These are phyloP conservation scores for Mycena pura DNA, from an alignment of 768 basidiomycete genomes.

Conservation along the genomic window DNA sequence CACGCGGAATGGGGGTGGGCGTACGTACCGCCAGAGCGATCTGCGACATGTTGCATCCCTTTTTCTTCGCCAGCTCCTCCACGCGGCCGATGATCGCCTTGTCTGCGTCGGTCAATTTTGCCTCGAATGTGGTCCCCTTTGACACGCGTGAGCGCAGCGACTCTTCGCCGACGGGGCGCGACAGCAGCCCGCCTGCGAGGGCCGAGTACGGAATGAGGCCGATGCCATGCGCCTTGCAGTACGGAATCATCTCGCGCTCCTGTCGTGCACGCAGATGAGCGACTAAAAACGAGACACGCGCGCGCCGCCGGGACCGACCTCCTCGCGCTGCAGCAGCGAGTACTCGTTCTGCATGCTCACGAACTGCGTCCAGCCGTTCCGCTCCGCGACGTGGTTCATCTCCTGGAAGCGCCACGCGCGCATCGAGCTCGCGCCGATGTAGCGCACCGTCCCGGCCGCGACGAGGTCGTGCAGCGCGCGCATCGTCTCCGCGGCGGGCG, in stretches of 20 bases:
- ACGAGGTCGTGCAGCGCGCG: slow-evolving; percentile 54
- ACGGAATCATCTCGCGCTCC: slow-evolving; percentile 54
- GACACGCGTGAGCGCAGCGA: slow-evolving; percentile 24
- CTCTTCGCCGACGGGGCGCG: slow-evolving; percentile 40
- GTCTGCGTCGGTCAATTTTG: slow-evolving; percentile 32
- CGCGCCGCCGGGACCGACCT: slow-evolving; percentile 40
- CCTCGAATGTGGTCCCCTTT: slow-evolving; percentile 30
- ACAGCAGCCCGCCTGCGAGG: slow-evolving; percentile 45
- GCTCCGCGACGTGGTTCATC: slow-evolving; percentile 52
- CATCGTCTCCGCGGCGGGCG: slow-evolving; percentile 50
- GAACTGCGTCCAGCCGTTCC: slow-evolving; percentile 58
- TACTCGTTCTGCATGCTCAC: slow-evolving; percentile 64
- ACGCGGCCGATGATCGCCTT: slow-evolving; percentile 44
- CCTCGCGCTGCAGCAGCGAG: slow-evolving; percentile 60
- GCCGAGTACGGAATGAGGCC: slow-evolving; percentile 61
- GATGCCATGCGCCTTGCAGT: slow-evolving; percentile 56
- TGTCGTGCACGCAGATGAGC: slow-evolving; percentile 21
- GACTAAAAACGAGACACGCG: not conserved
- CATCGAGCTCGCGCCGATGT: slow-evolving; percentile 58
- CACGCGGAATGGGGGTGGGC: not conserved
- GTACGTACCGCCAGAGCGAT: slow-evolving; percentile 43
- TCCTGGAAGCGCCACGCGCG: slow-evolving; percentile 51
- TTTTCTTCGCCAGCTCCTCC: slow-evolving; percentile 49
- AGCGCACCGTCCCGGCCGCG: slow-evolving; percentile 45
- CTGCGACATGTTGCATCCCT: slow-evolving; percentile 51